Base-by-base conservation (phyloP, 495 filamentous ascomycete species). In the Podospora fimiseda region DNA sequence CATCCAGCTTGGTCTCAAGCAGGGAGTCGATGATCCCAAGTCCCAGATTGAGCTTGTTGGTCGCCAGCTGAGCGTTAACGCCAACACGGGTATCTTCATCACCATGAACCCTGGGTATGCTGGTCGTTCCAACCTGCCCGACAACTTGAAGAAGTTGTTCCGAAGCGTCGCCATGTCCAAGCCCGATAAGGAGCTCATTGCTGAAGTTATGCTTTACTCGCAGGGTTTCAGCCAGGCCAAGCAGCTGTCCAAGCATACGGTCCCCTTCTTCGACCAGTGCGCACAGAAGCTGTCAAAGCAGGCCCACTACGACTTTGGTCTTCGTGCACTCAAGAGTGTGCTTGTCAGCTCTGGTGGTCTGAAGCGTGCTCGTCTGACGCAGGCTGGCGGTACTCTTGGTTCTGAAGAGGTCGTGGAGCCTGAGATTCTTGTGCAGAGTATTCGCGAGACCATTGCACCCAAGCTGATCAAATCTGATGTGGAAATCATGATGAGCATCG, bases 51-150 rank as follows among this genome's bases (percentile, higher is more conserved):
- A 99, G 64, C 74, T 99, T 11, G 87, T 95, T 39, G 91, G 94
- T 41, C 84, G 94, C 52, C 87, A 89, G 51, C 79, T 99, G 23
- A 76, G 74, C 33, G 91, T 99, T 56, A 91, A 95, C 63, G 75
- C 79, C 43, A 93, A 95, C 62, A 97, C 93, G 43, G 92, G 92
- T 60, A 95, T 99, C 65, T 99, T 99, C 75, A 97, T 99, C 69
- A 99, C 93, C 27, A 99, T 99, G 93, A 99, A 99, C 72, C 93
- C 93, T 60, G 93, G 93, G 18, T 99, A 99, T 76, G 93, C 93
- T 37, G 93, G 93, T 47, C 86, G 93, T 65, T 99, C 93, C 27
- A 99, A 97, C 69, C 72, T 99, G 60, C 93, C 93, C 1, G 93
- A 99, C 70, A 99, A 99, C 66, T 68, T 99, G 68, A 99, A 99